Evolutionary conservation across 2,329 filamentous ascomycete species (phyloP), one percentile per base, ranked within the genome.

Genomic region (Colletotrichum trifolii): DNA sequence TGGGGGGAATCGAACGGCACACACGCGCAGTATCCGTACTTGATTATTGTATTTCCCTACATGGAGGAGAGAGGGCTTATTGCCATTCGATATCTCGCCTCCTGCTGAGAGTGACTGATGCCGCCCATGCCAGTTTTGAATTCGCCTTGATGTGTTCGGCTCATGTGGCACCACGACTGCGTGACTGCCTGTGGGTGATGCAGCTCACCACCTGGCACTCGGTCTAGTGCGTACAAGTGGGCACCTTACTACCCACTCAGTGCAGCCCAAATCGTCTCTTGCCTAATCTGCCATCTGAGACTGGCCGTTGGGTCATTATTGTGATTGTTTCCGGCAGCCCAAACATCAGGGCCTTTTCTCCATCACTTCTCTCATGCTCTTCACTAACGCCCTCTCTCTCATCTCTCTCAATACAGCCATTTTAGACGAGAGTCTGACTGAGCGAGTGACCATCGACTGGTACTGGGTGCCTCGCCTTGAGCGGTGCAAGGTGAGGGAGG

Each of bases 131-230:
- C 25, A 4, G 25, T 25, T 25, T 25, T 25, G 25, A 1, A 25
- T 25, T 25, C 25, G 25, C 25, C 25, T 3, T 64, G 42, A 59
- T 56, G 48, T 48, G 55, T 54, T 60, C 49, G 35, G 53, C 48
- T 43, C 58, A 53, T 62, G 52, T 65, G 50, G 62, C 62, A 50
- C 46, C 47, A 53, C 50, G 52, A 50, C 33, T 61, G 52, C 52
- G 52, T 56, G 58, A 62, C 36, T 36, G 46, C 48, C 25, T 54
- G 34, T 57, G 60, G 42, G 40, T 36, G 58, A 57, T 53, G 36
- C 40, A 53, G 54, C 61, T 53, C 52, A 50, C 38, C 40, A 54
- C 39, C 54, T 56, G 38, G 33, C 47, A 50, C 15, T 46, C 49
- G 34, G 34, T 35, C 33, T 47, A 42, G 38, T 17, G 43, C 52